Evolutionary conservation across 1,284 basidiomycete genomes (phyloP).

Genomic region (Ceratobasidium sp.): DNA sequence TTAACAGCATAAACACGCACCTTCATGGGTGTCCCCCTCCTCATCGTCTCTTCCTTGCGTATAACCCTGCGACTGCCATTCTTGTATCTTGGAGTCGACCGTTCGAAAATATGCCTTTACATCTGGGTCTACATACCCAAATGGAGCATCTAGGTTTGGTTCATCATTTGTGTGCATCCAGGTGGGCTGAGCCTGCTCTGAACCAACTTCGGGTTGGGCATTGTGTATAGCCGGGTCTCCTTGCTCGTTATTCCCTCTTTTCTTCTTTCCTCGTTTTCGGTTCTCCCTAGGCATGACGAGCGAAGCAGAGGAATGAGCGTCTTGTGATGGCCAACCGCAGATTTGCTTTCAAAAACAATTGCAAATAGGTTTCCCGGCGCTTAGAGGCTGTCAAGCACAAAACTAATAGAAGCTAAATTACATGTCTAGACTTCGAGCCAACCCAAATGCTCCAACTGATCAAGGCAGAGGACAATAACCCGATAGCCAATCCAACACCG

Average conservation of each 20-base stretch:
- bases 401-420: neutral
- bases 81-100: constrained; percentile 84
- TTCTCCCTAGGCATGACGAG: constrained; percentile 75
- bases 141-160: constrained; percentile 75
- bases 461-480: constrained; percentile 49
- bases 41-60: constrained; percentile 59
- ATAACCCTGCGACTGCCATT: constrained; percentile 69
- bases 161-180: constrained; percentile 45
- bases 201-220: constrained; percentile 55
- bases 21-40: constrained; percentile 77
- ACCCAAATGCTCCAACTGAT: constrained; percentile 49
- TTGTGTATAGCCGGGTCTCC: constrained; percentile 49
- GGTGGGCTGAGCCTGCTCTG: constrained; percentile 50
- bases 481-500: constrained; percentile 51
- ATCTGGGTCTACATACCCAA: constrained; percentile 87
- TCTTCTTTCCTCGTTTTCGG: constrained; percentile 79
- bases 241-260: constrained; percentile 64
- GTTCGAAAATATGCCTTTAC: constrained; percentile 91
- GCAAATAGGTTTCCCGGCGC: neutral
- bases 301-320: neutral
- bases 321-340: constrained; percentile 7
- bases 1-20: constrained; percentile 58
- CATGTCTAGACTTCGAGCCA: neutral
- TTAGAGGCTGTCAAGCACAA: neutral
- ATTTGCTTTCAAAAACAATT: constrained; percentile 27